Conservation (phyloP, 2,329 filamentous ascomycete species). For the Leptodontidium sp. region DNA sequence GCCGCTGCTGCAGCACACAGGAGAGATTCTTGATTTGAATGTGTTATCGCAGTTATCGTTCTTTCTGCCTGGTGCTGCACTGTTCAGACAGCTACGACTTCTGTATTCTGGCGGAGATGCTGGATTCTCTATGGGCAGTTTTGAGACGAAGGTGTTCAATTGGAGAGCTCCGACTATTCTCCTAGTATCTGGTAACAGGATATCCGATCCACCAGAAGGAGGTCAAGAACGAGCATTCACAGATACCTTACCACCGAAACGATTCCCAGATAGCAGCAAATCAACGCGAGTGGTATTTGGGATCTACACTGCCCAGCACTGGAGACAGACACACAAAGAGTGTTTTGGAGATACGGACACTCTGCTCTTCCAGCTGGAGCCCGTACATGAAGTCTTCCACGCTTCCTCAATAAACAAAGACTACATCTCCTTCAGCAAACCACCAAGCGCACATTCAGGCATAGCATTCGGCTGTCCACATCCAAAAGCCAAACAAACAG, state of each 20-base stretch:
- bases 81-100: constrained; percentile 71
- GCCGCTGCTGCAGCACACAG: constrained; percentile 59
- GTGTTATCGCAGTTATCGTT: constrained; percentile 75
- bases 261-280: constrained; percentile 62
- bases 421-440: constrained; percentile 73
- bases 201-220: constrained; percentile 57
- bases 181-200: constrained; percentile 70
- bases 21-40: constrained; percentile 71
- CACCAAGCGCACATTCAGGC: constrained; percentile 65
- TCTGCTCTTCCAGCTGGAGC: constrained; percentile 75
- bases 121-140: constrained; percentile 80
- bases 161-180: constrained; percentile 79
- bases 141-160: constrained; percentile 78
- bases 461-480: constrained; percentile 72
- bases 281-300: constrained; percentile 69
- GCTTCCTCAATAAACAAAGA: constrained; percentile 71
- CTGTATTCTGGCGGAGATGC: constrained; percentile 75
- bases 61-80: constrained; percentile 69
- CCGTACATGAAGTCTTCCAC: constrained; percentile 74
- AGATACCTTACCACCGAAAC: constrained; percentile 68
- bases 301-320: constrained; percentile 71
- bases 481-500: constrained; percentile 54
- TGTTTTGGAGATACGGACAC: constrained; percentile 73
- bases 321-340: constrained; percentile 72
- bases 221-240: constrained; percentile 65